Base-by-base conservation (phyloP, 2,329 filamentous ascomycete genomes). In the Ampelomyces quisqualis region DNA sequence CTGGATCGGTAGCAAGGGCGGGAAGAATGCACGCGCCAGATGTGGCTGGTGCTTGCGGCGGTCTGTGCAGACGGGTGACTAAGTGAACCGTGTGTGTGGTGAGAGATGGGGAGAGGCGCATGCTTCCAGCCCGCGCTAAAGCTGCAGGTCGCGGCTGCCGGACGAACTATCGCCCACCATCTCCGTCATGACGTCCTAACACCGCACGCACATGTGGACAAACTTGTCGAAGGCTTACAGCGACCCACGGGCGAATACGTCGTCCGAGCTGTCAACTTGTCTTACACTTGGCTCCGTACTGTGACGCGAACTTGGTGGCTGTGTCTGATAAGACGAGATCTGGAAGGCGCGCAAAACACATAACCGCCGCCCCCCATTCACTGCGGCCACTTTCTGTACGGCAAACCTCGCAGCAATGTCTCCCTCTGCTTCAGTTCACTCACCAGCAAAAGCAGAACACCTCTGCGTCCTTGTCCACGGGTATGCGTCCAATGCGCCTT, bases 381-480 rank as follows among this genome's bases (percentile, higher is more conserved):
- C 19, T 29, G 4, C n/a, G 15, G 22, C 5, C 22, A 15, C 15
- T n/a, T n/a, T n/a, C n/a, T n/a, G n/a, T 13, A 29, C 30, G n/a
- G 26, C 23, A 46, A 43, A 23, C 21, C 31, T 32, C 17, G 13
- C 27, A 27, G 27, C 36, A 34, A 58, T 57, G 60, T 48, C 50
- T 36, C 35, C 45, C 10, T 23, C 44, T 23, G 28, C 34, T 17
- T 10, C 51, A 11, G 33, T 48, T 33, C 19, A 44, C 30, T 34
- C 37, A 13, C 42, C 49, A 29, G 36, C 19, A 22, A 55, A 52
- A 45, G 53, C 84, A 33, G 77, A 85, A 51, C 87, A 90, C 65
- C 79, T 91, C 47, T 86, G 83, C 58, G 85, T 91, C 28, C 75
- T 91, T 30, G 82, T 90, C 37, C 87, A 91, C 63, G 87, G 71